A percentile compares a stretch with the other conserved stretches of the same genome.
Conservation (phyloP, 495 filamentous ascomycete genomes). For the Neurospora terricola region DNA sequence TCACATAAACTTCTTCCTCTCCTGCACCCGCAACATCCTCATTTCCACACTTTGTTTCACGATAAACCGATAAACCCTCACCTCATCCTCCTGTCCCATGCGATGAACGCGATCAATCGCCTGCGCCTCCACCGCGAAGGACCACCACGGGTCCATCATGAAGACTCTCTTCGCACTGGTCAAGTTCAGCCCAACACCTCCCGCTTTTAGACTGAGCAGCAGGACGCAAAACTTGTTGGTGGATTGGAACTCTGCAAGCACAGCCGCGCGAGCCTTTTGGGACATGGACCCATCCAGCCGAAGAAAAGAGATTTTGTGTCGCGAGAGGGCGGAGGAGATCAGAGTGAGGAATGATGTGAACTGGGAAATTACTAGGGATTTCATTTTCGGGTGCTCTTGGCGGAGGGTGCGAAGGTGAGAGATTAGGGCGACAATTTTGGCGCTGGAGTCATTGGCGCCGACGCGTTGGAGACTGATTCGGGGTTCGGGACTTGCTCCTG, state of each 20-base stretch:
- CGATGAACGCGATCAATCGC: slow-evolving; percentile 98
- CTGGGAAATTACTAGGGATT: slow-evolving; percentile 90
- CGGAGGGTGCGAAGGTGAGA: slow-evolving; percentile 59
- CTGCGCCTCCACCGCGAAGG: slow-evolving; percentile 90
- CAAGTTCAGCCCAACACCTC: slow-evolving; percentile 88
- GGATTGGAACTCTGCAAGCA: slow-evolving; percentile 60
- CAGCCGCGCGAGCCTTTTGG: slow-evolving; percentile 70
- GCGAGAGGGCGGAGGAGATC: slow-evolving; percentile 65
- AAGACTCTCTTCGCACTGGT: slow-evolving; percentile 81
- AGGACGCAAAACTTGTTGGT: slow-evolving; percentile 49
- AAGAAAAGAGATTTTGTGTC: slow-evolving; percentile 63
- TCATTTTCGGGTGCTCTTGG: slow-evolving; percentile 50
- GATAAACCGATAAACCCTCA: slow-evolving; percentile 77
- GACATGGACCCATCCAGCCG: slow-evolving; percentile 86
- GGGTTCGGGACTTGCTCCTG: slow-evolving; percentile 18
- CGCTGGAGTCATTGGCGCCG: slow-evolving; percentile 61
- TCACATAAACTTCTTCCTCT: slow-evolving; percentile 91
- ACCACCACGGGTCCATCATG: slow-evolving; percentile 99
- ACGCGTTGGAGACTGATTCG: slow-evolving; percentile 75
- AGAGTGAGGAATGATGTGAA: slow-evolving; percentile 95
- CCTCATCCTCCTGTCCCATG: slow-evolving; percentile 87
- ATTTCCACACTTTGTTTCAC: slow-evolving; percentile 87
- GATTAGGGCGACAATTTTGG: slow-evolving; percentile 77
- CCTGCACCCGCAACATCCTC: slow-evolving; percentile 88
- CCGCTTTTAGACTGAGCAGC: slow-evolving; percentile 76